Evolutionary conservation across 257 asterid genomes (phyloP).

Genomic region (Catharanthus roseus): DNA sequence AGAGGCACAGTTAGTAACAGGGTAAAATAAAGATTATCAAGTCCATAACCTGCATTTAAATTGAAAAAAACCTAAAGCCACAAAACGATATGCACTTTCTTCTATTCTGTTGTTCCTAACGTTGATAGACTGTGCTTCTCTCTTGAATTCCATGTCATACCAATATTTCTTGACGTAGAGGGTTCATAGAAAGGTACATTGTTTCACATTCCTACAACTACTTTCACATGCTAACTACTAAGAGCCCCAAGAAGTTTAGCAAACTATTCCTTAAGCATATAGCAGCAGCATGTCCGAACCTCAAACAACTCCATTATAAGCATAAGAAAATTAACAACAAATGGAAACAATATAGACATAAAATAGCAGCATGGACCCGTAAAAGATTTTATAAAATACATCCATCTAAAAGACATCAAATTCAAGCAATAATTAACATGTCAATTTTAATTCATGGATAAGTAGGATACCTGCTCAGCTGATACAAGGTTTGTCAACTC

Average conservation of each 20-base stretch:
- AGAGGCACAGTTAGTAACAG: too few species aligned
- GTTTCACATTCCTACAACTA: too few species aligned
- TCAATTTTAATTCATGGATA: neutral
- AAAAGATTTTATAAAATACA: too few species aligned
- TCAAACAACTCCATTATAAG: neutral
- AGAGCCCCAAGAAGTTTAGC: neutral
- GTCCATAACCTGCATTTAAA: too few species aligned
- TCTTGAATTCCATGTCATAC: too few species aligned
- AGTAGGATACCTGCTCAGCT: conserved; percentile 28
- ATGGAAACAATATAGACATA: neutral
- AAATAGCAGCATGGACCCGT: neutral
- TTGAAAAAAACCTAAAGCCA: too few species aligned
- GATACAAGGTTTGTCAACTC: conserved; percentile 23
- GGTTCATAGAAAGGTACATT: too few species aligned
- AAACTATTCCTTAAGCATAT: neutral
- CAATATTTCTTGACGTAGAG: too few species aligned
- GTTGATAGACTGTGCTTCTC: neutral
- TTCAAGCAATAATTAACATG: neutral
- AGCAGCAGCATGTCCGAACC: neutral
- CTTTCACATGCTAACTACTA: neutral
- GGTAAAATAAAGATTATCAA: too few species aligned
- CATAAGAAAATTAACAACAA: neutral
- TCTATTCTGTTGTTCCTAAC: too few species aligned
- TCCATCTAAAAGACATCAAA: neutral
- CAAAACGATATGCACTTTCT: too few species aligned